These are phyloP conservation scores for Rhizodiscina lignyota DNA, from an alignment of 495 filamentous ascomycete genomes.

Conservation along the genomic window DNA sequence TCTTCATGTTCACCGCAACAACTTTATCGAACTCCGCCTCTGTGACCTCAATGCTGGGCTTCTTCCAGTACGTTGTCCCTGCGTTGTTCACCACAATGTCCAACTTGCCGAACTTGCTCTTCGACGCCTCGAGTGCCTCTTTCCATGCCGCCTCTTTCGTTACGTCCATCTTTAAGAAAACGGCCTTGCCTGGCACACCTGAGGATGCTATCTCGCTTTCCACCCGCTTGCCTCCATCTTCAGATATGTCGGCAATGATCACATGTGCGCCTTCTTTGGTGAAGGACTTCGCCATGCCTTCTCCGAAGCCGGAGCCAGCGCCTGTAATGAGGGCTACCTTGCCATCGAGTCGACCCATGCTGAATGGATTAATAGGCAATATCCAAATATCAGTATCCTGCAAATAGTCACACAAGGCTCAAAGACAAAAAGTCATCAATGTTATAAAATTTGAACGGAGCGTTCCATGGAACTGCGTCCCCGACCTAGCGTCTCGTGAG, in stretches of 20 bases:
- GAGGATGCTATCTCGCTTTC: conserved; percentile 1
- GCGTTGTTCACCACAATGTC: conserved; percentile 8
- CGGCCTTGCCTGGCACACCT: not conserved
- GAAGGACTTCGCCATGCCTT: conserved; percentile 3
- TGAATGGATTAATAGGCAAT: too few relatives aligned
- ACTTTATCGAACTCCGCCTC: conserved; percentile 5
- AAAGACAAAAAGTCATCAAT: too few relatives aligned
- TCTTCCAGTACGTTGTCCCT: conserved; percentile 5
- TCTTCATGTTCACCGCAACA: conserved; percentile 5
- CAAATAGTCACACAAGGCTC: too few relatives aligned
- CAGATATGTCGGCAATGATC: conserved; percentile 5
- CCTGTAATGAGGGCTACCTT: conserved; percentile 7
- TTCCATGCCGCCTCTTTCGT: conserved; percentile 4
- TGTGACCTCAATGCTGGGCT: conserved; percentile 5
- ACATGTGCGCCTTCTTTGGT: conserved; percentile 3
- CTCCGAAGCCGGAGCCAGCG: conserved; percentile 4
- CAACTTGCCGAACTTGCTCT: conserved; percentile 5
- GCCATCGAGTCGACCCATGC: not conserved
- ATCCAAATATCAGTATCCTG: too few relatives aligned
- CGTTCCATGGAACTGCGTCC: too few relatives aligned
- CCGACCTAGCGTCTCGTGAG: too few relatives aligned
- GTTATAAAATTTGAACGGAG: too few relatives aligned
- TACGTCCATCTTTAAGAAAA: conserved; percentile 2
- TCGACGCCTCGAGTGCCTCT: not conserved
- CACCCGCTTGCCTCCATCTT: conserved; percentile 1